Conservation (phyloP, 768 basidiomycete genomes). For the Pleurotus eryngii region DNA sequence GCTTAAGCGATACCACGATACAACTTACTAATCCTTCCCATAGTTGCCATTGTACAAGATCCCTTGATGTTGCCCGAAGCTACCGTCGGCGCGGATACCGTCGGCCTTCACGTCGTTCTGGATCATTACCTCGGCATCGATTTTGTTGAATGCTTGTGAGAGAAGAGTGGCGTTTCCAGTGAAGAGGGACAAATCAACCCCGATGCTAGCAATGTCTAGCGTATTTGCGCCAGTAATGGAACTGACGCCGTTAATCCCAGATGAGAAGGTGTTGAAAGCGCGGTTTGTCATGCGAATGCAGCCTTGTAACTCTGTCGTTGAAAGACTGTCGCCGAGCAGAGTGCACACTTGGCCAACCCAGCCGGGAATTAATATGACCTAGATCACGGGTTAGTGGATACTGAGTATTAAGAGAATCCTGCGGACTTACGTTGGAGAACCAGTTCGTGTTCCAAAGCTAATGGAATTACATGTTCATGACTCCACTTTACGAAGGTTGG, state of each 20-base stretch:
- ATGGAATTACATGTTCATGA: neutral
- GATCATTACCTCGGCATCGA: conserved; percentile 39
- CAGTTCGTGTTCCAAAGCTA: conserved; percentile 49
- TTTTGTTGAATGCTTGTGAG: conserved; percentile 27
- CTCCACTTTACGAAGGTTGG: conserved; percentile 5
- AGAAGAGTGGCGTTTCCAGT: conserved; percentile 25
- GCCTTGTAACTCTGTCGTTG: conserved; percentile 26
- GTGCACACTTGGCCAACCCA: conserved; percentile 48
- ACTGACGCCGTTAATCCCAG: conserved; percentile 33
- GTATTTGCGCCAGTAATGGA: conserved; percentile 53
- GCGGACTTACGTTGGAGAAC: conserved; percentile 39
- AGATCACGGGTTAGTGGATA: neutral
- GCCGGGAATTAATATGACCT: conserved; percentile 52
- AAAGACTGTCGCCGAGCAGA: conserved; percentile 35
- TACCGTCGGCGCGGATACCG: conserved; percentile 35
- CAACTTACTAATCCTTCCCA: conserved; percentile 15
- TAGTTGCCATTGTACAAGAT: conserved; percentile 46
- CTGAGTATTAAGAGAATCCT: neutral
- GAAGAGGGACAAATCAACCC: conserved; percentile 35
- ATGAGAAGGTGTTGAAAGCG: conserved; percentile 35
- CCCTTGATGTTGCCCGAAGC: conserved; percentile 34
- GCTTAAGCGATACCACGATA: neutral
- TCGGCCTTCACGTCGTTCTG: conserved; percentile 34
- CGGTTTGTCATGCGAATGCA: conserved; percentile 41
- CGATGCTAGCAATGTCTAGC: conserved; percentile 45